A percentile compares a stretch with the other conserved stretches of the same genome.
Conservation (phyloP, 441 rosid species). For the Viola pubescens region DNA sequence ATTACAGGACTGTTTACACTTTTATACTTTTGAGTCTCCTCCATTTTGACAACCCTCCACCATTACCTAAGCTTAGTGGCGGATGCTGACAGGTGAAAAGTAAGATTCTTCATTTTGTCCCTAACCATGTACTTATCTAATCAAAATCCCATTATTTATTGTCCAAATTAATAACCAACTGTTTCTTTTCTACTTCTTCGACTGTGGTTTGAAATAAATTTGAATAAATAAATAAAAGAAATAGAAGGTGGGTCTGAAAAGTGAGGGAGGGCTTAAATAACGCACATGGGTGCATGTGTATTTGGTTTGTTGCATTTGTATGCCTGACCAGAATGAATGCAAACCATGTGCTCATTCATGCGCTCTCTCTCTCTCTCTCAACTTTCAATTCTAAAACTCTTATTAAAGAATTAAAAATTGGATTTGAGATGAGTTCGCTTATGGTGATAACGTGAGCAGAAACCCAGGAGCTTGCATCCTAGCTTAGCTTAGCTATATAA, state of each 20-base stretch:
- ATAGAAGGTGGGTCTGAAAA: slow-evolving; percentile 2
- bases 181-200: too few species aligned
- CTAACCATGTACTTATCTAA: too few species aligned
- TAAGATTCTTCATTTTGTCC: not conserved
- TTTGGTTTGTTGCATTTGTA: slow-evolving; percentile 14
- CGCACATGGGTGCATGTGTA: slow-evolving; percentile 41
- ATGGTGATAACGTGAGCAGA: not conserved
- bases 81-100: slow-evolving; percentile 14
- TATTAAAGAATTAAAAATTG: too few species aligned
- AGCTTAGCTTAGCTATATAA: too few species aligned
- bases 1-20: not conserved
- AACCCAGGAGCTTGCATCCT: too few species aligned
- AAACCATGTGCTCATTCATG: slow-evolving; percentile 19
- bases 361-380: too few species aligned
- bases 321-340: slow-evolving; percentile 28
- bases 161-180: too few species aligned
- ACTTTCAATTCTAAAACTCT: too few species aligned
- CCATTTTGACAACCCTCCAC: not conserved
- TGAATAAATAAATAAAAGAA: not conserved
- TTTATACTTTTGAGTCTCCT: not conserved
- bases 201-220: too few species aligned
- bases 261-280: slow-evolving; percentile 11
- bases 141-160: too few species aligned
- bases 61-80: not conserved
- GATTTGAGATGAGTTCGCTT: too few species aligned